Conservation (phyloP, 768 basidiomycete genomes). For the Boletus eberwhitei region DNA sequence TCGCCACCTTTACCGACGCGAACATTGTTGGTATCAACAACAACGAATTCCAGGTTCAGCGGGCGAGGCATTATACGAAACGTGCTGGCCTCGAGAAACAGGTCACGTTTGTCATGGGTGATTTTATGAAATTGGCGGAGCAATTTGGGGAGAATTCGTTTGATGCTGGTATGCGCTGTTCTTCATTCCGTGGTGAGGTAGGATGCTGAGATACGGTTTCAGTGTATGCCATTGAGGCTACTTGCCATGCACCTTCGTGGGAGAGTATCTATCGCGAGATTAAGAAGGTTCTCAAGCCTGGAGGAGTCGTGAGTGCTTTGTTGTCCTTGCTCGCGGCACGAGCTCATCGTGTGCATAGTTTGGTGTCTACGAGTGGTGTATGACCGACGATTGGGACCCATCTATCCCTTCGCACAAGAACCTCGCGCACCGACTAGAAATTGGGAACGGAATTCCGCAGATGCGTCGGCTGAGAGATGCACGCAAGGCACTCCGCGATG, state of each 20-base stretch:
- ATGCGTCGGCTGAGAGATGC: conserved; percentile 79
- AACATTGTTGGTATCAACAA: conserved; percentile 88
- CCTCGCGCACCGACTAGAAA: conserved; percentile 87
- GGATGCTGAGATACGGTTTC: conserved; percentile 4
- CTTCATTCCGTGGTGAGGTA: background rate
- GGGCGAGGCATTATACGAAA: conserved; percentile 82
- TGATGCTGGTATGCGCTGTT: conserved; percentile 73
- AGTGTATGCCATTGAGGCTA: conserved; percentile 98
- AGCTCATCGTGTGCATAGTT: conserved; percentile 49
- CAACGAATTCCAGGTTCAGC: conserved; percentile 90
- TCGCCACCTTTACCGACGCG: conserved; percentile 86
- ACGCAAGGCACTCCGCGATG: conserved; percentile 71
- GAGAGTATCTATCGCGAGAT: conserved; percentile 96
- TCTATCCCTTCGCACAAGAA: conserved; percentile 83
- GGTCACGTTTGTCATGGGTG: conserved; percentile 84
- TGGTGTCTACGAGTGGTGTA: conserved; percentile 98
- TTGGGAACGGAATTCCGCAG: conserved; percentile 97
- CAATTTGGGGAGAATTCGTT: conserved; percentile 91
- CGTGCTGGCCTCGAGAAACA: conserved; percentile 71
- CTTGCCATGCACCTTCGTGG: conserved; percentile 92
- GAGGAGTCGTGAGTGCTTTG: conserved; percentile 73
- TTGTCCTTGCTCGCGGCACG: background rate
- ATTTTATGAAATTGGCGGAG: conserved; percentile 93
- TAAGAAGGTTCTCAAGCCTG: conserved; percentile 90
- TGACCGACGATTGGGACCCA: conserved; percentile 94